Base-by-base conservation (phyloP, 768 basidiomycete genomes). In the Trametes sanguinea region DNA sequence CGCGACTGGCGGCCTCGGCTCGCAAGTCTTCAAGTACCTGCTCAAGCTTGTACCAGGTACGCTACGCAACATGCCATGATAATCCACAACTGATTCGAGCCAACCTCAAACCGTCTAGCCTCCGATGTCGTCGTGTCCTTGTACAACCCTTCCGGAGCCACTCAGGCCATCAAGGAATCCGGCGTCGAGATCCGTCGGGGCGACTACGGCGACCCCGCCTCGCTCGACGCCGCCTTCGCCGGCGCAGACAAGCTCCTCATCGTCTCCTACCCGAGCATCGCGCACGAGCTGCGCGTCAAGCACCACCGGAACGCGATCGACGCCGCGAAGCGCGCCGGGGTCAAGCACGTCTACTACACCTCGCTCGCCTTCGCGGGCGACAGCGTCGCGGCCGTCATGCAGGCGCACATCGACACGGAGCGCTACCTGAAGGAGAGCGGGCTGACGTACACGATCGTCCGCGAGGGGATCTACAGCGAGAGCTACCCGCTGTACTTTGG, bases 391-490 rank as follows among this genome's bases (percentile, higher is more conserved):
- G 70, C 60, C 27, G 72, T 75, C 32, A 73, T 73, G 70, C 69
- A 68, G 55, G 72, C 74, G 11, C 76, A 76, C 64, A 45, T 70
- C 44, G 69, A 68, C 47, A 76, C 76, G 29, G 76, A 77, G 62
- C 33, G 51, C 48, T 71, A 75, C 54, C 62, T 77, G 0, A 69
- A 69, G 61, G 35, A 65, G 57, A 73, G 72, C 54, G 75, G 75
- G 8, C 40, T 77, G 17, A 68, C 68, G 59, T 76, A 72, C 53
- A 74, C 74, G 33, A 72, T 74, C 56, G 65, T 77, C 33, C 54
- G 76, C 33, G 74, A 77, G 62, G 76, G 75, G 6, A 74, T 76
- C 39, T 76, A 76, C 63, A 71, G 67, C 65, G 74, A 75, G 63
- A 69, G 67, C 45, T 71, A 67, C 35, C 68, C 69, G 53, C 67